Evolutionary conservation across 2,329 filamentous ascomycete genomes (phyloP), one percentile per base, ranked within the genome.

Genomic region (Monosporascus sp.): DNA sequence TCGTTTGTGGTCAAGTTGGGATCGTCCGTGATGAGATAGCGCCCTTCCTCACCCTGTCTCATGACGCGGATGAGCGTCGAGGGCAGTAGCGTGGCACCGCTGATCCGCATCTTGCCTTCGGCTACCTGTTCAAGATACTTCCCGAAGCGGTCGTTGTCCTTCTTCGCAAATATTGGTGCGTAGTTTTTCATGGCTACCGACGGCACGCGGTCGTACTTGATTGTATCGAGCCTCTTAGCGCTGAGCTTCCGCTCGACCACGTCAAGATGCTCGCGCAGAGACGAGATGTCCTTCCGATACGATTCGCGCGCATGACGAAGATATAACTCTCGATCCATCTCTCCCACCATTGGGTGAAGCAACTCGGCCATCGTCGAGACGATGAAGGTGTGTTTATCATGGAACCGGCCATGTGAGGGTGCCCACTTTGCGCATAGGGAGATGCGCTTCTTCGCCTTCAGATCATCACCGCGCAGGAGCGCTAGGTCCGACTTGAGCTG

Each of bases 351-450:
- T 0, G 77, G 74, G 55, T 77, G 74, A 8, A 84, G 60, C 14
- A 79, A 68, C 65, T 85, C 81, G 5, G 81, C 77, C 52, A 85
- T 83, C 14, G 78, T 75, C 46, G 77, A 79, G 35, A 77, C 72
- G 55, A 85, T 73, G 57, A 77, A 77, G 2, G 82, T 85, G 56
- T 82, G 76, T 57, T 77, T 76, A 64, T 85, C 82, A 58, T 84
- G 81, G 57, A 81, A 80, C 38, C 71, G 73, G 36, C 75, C 74
- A 18, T 77, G 72, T 0, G 77, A 76, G 1, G 82, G 82, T 1
- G 81, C 79, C 82, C 82, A 85, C 56, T 86, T 86, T 2, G 74
- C 80, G 52, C 79, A 81, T 0, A 85, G 73, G 0, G 79, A 82
- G 51, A 85, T 74, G 15, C 64, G 65, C 25, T 69, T 70, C 59